A percentile compares a stretch with the other conserved stretches of the same genome.
phyloP scores from a whole-genome alignment of 768 basidiomycete species.

The Bullera alba region DNA sequence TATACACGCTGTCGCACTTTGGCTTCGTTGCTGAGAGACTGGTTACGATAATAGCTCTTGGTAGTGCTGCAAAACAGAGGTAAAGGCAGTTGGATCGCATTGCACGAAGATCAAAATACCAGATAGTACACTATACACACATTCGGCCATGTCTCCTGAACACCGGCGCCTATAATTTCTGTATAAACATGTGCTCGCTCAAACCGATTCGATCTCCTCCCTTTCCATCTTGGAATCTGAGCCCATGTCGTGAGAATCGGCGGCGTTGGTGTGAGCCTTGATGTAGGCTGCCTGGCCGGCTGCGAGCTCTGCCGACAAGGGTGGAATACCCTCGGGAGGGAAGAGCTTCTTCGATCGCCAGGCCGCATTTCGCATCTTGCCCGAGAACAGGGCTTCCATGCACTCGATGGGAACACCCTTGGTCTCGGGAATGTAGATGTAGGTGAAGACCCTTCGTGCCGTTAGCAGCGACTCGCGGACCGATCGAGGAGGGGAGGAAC shows the following conservation, averaged over 20 bases:
- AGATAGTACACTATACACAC: too few species aligned
- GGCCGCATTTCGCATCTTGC: constrained; percentile 13
- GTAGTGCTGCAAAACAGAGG: too few species aligned
- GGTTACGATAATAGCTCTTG: too few species aligned
- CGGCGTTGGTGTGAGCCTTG: neutral
- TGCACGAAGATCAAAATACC: too few species aligned
- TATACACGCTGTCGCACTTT: too few species aligned
- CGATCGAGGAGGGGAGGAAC: neutral
- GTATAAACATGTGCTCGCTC: too few species aligned
- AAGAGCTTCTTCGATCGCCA: constrained; percentile 21
- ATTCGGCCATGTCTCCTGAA: too few species aligned
- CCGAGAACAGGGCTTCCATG: constrained; percentile 19
- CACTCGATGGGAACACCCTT: constrained; percentile 22
- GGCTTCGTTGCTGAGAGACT: too few species aligned
- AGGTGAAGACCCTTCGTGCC: constrained; percentile 14
- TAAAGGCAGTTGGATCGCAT: too few species aligned
- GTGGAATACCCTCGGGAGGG: constrained; percentile 21
- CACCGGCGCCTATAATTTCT: too few species aligned
- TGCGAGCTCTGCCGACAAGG: constrained; percentile 5
- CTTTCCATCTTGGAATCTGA: neutral
- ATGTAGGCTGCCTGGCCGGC: neutral
- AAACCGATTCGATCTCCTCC: neutral
- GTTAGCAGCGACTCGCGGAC: neutral
- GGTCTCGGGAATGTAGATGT: constrained; percentile 26
- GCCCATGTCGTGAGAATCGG: neutral